Percentiles rank a stretch among this genome's conserved stretches.
Conservation (phyloP, 106 monocot species). For the Xerophyta viscosa region DNA sequence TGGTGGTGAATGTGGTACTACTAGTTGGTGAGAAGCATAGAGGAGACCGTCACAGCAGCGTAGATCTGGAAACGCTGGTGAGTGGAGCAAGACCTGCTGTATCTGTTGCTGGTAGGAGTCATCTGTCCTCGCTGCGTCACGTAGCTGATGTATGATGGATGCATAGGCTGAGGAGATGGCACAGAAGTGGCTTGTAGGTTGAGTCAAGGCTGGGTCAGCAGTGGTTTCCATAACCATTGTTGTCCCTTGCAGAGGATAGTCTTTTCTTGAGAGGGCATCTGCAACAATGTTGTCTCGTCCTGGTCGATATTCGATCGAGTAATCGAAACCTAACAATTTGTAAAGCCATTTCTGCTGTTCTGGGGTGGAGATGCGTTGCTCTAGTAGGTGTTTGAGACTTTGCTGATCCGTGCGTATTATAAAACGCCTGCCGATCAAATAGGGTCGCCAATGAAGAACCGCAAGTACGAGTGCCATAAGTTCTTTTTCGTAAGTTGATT, state of each 20-base stretch:
- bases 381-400: background rate
- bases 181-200: too few species aligned
- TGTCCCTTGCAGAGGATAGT: too few species aligned
- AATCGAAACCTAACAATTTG: background rate
- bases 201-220: too few species aligned
- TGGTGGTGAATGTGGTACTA: background rate
- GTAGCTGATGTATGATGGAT: too few species aligned
- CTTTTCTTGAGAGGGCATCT: background rate
- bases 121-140: too few species aligned
- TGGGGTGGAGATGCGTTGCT: background rate
- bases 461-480: background rate
- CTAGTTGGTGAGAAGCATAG: background rate
- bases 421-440: background rate
- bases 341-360: background rate
- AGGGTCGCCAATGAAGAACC: background rate
- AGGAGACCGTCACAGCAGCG: background rate
- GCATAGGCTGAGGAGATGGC: too few species aligned
- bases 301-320: background rate
- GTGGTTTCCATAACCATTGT: too few species aligned
- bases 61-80: too few species aligned
- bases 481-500: background rate
- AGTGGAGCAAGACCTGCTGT: too few species aligned
- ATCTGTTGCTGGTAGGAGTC: too few species aligned
- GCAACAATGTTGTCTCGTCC: background rate
- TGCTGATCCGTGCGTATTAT: background rate